Evolutionary conservation across 1,139 yeast species (phyloP), one percentile per base, ranked within the genome.

Genomic region (Scheffersomyces illinoinensis): DNA sequence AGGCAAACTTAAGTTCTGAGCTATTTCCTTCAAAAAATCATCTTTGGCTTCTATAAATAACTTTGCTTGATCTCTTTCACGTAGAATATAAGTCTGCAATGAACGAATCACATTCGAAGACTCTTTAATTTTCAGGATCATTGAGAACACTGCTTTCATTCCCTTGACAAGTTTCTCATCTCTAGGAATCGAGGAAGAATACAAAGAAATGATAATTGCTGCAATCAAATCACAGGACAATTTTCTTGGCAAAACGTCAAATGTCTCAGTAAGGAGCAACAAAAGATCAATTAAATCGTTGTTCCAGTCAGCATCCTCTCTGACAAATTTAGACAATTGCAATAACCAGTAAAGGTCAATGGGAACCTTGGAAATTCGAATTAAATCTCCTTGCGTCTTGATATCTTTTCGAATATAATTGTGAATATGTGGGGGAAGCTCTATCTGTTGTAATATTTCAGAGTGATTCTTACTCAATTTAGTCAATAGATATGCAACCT

Each of bases 401-500:
- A 33, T 12, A 14, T 14, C 43, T 33, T 14, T 33, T 33, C 43
- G 43, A 33, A 33, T 33, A 2, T 3, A 33, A 33, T 12, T 33
- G 10, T 33, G 14, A 33, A 33, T 33, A 33, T 33, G 14, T 14
- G 17, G 43, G 4, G 43, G 43, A 33, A 33, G 43, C 43, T 33
- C 43, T 12, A 33, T 33, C 43, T 12, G 43, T 1, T 33, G 14
- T 33, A 33, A 33, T 33, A 33, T 3, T 12, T 33, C 43, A 7
- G 43, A 62, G 33, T 63, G 51, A 10, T 59, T 62, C 23, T 57
- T 54, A 21, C 70, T 65, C 63, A 74, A 19, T 66, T 71, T 58
- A 64, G 78, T 72, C 20, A 85, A 68, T 63, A 86, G 85, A 33
- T 75, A 76, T 0, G 87, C 78, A 52, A 85, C 74, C 57, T 76